These are phyloP conservation scores for Xylaria sp. DNA, from an alignment of 2,329 filamentous ascomycete genomes.

Conservation along the genomic window DNA sequence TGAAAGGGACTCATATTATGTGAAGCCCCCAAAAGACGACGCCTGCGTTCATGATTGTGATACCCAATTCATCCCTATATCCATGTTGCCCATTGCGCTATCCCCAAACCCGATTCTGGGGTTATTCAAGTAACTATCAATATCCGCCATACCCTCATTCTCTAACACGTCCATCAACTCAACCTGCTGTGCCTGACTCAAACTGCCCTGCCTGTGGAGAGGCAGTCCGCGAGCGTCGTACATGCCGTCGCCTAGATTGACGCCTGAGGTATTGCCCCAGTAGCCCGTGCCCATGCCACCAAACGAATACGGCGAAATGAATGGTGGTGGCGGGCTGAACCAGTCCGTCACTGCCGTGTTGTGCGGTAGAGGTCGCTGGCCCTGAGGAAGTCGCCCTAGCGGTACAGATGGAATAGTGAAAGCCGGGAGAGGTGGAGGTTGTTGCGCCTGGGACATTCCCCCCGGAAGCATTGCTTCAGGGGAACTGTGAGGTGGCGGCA, in stretches of 20 bases:
- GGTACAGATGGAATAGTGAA: slow-evolving; percentile 40
- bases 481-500: slow-evolving; percentile 21
- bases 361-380: slow-evolving; percentile 41
- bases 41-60: slow-evolving; percentile 12
- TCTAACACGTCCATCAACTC: slow-evolving; percentile 80
- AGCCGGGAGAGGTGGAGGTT: slow-evolving; percentile 27
- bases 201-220: slow-evolving; percentile 56
- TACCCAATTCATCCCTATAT: slow-evolving; percentile 16
- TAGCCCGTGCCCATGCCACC: slow-evolving; percentile 38
- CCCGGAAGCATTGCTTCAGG: slow-evolving; percentile 23
- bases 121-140: slow-evolving; percentile 53
- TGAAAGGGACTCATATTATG: not conserved
- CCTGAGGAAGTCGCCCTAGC: slow-evolving; percentile 33
- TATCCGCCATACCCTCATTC: slow-evolving; percentile 58
- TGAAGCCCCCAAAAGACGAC: not conserved
- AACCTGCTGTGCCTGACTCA: slow-evolving; percentile 75
- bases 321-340: slow-evolving; percentile 49
- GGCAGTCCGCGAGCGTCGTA: slow-evolving; percentile 28
- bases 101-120: slow-evolving; percentile 26
- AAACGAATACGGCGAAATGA: slow-evolving; percentile 50
- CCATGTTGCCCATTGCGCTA: slow-evolving; percentile 5
- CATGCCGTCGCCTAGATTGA: slow-evolving; percentile 25
- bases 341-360: slow-evolving; percentile 41
- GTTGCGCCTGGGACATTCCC: slow-evolving; percentile 19
- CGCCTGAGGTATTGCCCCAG: slow-evolving; percentile 32